Conservation (phyloP, 768 basidiomycete genomes). For the Exidia glandulosa region DNA sequence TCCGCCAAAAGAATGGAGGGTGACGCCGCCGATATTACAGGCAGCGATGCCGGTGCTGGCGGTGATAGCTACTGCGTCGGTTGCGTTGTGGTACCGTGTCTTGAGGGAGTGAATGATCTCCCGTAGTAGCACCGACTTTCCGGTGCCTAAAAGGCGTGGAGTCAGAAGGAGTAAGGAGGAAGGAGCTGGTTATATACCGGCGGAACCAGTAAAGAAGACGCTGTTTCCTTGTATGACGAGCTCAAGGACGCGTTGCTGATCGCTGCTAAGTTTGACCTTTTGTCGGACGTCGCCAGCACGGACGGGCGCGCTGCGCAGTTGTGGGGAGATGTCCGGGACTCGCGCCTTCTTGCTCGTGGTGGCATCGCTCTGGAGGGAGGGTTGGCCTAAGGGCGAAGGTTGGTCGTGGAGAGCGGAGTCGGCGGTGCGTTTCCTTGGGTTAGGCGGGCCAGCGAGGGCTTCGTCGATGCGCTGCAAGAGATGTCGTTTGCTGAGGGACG, state of each 20-base stretch:
- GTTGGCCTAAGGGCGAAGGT: too few species aligned
- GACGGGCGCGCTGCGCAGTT: too few species aligned
- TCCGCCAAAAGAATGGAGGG: constrained; percentile 76
- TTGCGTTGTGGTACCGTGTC: constrained; percentile 20
- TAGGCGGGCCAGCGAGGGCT: too few species aligned
- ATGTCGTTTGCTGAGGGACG: too few species aligned
- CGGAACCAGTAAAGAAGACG: constrained; percentile 85
- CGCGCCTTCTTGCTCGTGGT: too few species aligned
- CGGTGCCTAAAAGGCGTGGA: constrained; percentile 41
- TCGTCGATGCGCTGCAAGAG: too few species aligned
- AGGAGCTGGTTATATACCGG: constrained; percentile 34
- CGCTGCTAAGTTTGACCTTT: too few species aligned
- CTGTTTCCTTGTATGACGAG: constrained; percentile 51
- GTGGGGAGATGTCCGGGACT: too few species aligned
- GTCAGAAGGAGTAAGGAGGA: background rate
- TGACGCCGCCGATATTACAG: constrained; percentile 71
- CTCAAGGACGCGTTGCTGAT: constrained; percentile 40
- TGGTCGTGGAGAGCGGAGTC: too few species aligned
- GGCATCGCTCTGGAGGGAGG: too few species aligned
- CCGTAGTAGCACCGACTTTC: constrained; percentile 72
- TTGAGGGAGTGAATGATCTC: constrained; percentile 51
- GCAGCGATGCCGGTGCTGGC: constrained; percentile 75
- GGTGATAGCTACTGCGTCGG: constrained; percentile 50
- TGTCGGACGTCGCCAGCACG: too few species aligned
- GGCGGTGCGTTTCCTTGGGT: too few species aligned